These are phyloP conservation scores for Auricularia auricula-judae DNA, from an alignment of 768 basidiomycete species.

Conservation along the genomic window DNA sequence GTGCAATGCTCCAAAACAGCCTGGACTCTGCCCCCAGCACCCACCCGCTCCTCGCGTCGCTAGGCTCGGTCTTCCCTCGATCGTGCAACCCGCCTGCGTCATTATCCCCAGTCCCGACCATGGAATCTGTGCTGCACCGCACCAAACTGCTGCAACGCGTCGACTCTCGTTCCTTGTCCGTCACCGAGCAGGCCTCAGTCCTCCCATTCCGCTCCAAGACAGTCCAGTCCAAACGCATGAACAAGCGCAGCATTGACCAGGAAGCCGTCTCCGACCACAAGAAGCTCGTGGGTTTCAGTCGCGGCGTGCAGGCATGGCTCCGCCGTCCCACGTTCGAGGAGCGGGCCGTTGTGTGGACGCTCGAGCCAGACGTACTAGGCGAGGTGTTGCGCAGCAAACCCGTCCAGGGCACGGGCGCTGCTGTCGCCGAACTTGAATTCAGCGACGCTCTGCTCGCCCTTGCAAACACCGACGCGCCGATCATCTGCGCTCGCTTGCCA, in stretches of 20 bases:
- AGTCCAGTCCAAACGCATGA: slow-evolving; percentile 5
- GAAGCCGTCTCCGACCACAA: slow-evolving; percentile 9
- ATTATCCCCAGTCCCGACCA: slow-evolving; percentile 26
- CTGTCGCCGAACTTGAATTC: slow-evolving; percentile 63
- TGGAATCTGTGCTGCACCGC: slow-evolving; percentile 39
- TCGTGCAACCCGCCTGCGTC: slow-evolving; percentile 35
- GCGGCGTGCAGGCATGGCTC: slow-evolving; percentile 58
- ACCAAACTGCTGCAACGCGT: slow-evolving; percentile 38
- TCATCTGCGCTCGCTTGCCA: neutral
- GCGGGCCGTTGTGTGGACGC: slow-evolving; percentile 40
- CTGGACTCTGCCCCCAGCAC: slow-evolving; percentile 14
- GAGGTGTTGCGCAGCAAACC: slow-evolving; percentile 17
- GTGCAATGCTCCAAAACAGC: slow-evolving; percentile 2
- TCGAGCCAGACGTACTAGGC: neutral
- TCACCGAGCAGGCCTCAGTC: slow-evolving; percentile 33
- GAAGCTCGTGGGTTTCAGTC: slow-evolving; percentile 24
- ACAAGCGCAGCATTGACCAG: slow-evolving; percentile 12
- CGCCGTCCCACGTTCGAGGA: slow-evolving; percentile 71
- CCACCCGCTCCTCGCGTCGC: slow-evolving; percentile 32
- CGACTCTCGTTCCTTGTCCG: slow-evolving; percentile 24
- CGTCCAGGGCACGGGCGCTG: slow-evolving; percentile 36
- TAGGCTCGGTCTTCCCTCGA: slow-evolving; percentile 37
- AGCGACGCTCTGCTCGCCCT: slow-evolving; percentile 56
- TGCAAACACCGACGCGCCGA: slow-evolving; percentile 18
- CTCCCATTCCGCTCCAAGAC: slow-evolving; percentile 24